A percentile compares a stretch with the other conserved stretches of the same genome.
Evolutionary conservation across 345 rosid genomes (phyloP).

Genomic region (Atalantia buxifolia): DNA sequence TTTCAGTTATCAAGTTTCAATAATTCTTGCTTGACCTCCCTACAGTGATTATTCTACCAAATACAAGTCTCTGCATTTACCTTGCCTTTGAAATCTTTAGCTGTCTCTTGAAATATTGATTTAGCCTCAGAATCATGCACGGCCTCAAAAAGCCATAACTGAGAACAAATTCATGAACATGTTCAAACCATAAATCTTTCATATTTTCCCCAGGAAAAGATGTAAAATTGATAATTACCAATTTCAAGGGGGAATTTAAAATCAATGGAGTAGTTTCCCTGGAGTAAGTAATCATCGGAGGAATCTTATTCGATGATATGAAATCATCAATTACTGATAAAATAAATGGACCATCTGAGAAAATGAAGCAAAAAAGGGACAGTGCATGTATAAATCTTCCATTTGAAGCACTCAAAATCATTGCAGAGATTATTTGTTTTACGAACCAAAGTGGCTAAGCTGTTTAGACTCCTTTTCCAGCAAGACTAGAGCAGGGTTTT

Average conservation of each 20-base stretch:
- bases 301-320: background rate
- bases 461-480: background rate
- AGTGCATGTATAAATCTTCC: background rate
- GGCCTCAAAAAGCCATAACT: background rate
- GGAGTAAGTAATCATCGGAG: background rate
- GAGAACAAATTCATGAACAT: background rate
- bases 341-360: background rate
- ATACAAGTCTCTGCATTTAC: background rate
- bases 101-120: background rate
- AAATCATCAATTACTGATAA: background rate
- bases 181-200: background rate
- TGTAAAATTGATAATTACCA: background rate
- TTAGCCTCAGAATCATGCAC: background rate
- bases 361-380: background rate
- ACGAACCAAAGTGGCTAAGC: background rate
- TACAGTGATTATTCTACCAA: too few relatives aligned
- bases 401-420: background rate
- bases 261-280: background rate
- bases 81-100: conserved; percentile 9
- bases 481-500: background rate
- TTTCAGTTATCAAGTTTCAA: background rate
- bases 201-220: background rate
- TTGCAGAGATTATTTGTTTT: background rate
- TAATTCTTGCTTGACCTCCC: too few relatives aligned
- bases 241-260: background rate